Percentiles rank a stretch among this genome's conserved stretches.
Conservation (phyloP, 306 rosid genomes). For the Vigna radiata region DNA sequence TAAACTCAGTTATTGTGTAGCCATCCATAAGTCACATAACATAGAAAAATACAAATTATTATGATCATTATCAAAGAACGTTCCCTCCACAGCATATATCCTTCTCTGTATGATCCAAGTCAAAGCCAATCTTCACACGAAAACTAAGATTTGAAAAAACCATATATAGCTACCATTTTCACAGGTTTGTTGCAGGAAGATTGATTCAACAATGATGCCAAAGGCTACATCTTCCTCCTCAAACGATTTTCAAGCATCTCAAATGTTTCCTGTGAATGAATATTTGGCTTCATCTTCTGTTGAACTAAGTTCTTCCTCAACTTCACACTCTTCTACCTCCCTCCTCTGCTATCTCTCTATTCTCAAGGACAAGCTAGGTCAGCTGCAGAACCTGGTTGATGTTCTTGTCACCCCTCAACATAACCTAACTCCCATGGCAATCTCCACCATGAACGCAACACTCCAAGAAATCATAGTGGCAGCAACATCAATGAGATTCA, state of each 20-base stretch:
- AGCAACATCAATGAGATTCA: slow-evolving; percentile 80
- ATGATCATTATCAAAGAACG: neutral
- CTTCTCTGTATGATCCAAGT: neutral
- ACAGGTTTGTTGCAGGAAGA: neutral
- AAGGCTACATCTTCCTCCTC: slow-evolving; percentile 45
- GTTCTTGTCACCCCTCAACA: slow-evolving; percentile 57
- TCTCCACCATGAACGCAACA: slow-evolving; percentile 58
- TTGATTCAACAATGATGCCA: slow-evolving; percentile 49
- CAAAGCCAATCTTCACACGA: slow-evolving; percentile 1
- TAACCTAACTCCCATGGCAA: slow-evolving; percentile 45
- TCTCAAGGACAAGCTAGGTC: slow-evolving; percentile 72
- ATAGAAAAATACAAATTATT: neutral
- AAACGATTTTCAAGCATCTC: slow-evolving; percentile 40
- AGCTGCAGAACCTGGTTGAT: slow-evolving; percentile 59
- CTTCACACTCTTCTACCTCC: slow-evolving; percentile 49
- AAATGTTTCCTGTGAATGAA: slow-evolving; percentile 42
- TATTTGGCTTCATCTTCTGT: slow-evolving; percentile 43
- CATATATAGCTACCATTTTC: neutral
- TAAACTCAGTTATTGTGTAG: neutral
- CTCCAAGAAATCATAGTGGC: slow-evolving; percentile 79
- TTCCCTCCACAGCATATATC: neutral
- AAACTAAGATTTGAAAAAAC: neutral
- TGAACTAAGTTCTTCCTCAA: slow-evolving; percentile 40
- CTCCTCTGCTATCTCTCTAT: slow-evolving; percentile 69
- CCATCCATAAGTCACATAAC: neutral